Evolutionary conservation across 2,329 filamentous ascomycete species (phyloP).

Genomic region (Fusarium aywerte): DNA sequence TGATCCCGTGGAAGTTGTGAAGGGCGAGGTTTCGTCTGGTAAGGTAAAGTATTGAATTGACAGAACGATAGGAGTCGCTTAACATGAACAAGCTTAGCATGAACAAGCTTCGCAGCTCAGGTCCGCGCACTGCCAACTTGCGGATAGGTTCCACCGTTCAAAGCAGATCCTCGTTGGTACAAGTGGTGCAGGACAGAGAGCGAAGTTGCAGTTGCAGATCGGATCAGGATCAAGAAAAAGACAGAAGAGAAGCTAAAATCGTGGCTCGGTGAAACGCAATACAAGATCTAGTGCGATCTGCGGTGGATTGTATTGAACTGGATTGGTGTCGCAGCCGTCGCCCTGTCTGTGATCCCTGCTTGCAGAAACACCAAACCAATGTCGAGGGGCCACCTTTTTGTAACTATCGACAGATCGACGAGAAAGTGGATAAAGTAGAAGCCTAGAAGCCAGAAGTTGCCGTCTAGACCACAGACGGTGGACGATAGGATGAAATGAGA

Average conservation of each 20-base stretch:
- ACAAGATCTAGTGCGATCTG: conserved; percentile 35
- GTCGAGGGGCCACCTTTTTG: conserved; percentile 29
- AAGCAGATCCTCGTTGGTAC: conserved; percentile 1
- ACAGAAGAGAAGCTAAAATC: not conserved
- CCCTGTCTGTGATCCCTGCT: conserved; percentile 36
- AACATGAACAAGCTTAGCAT: conserved; percentile 19
- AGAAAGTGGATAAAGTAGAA: conserved; percentile 25
- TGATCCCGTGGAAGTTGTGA: not conserved
- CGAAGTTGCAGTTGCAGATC: not conserved
- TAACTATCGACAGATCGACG: conserved; percentile 32
- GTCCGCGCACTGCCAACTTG: conserved; percentile 5
- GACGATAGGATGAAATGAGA: conserved; percentile 27
- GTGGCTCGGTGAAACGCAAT: conserved; percentile 20
- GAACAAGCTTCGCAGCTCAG: conserved; percentile 20
- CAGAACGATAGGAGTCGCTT: conserved; percentile 17
- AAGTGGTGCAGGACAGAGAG: conserved; percentile 8
- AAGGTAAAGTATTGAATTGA: conserved; percentile 5
- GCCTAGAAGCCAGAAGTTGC: conserved; percentile 3
- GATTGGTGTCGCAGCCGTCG: not conserved
- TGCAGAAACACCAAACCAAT: conserved; percentile 26
- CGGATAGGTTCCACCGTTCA: not conserved
- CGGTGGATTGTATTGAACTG: conserved; percentile 7
- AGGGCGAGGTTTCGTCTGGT: conserved; percentile 1
- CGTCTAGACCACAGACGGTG: conserved; percentile 19
- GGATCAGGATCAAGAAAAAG: conserved; percentile 9